Percentiles rank a stretch among this genome's conserved stretches.
phyloP scores from a whole-genome alignment of 177 flowering plant genomes.

The Vitis hybrid region DNA sequence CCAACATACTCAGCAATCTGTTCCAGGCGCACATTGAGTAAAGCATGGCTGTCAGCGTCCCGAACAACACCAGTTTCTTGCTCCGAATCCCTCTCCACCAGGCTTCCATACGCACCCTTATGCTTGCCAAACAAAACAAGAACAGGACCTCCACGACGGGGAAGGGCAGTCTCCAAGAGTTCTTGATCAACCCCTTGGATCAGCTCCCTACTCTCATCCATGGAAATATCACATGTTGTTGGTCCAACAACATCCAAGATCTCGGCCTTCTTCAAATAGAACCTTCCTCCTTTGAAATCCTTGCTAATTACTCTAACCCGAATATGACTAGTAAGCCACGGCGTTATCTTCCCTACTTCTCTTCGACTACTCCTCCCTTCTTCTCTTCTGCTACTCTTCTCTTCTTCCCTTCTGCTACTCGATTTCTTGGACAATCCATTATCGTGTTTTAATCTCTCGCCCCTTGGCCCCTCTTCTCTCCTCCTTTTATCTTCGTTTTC shows the following conservation, averaged over 20 bases:
- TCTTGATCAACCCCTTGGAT: constrained; percentile 78
- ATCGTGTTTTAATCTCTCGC: constrained; percentile 3
- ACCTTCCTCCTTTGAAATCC: constrained; percentile 66
- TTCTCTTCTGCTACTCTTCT: not conserved
- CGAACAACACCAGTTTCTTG: constrained; percentile 66
- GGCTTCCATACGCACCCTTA: constrained; percentile 68
- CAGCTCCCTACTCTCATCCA: constrained; percentile 75
- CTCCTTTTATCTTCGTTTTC: not conserved
- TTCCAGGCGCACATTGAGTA: constrained; percentile 66
- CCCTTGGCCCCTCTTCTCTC: not conserved
- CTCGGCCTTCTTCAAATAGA: constrained; percentile 76
- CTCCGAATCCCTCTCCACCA: constrained; percentile 63
- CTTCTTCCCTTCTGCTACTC: constrained; percentile 5
- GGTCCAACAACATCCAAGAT: constrained; percentile 86
- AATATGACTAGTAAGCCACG: constrained; percentile 78
- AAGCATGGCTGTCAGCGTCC: constrained; percentile 65
- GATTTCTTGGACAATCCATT: not conserved
- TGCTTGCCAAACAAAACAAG: constrained; percentile 73
- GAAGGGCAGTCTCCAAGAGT: constrained; percentile 80
- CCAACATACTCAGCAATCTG: constrained; percentile 84
- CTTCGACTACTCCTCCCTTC: constrained; percentile 2
- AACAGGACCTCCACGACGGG: constrained; percentile 69
- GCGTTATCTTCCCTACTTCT: constrained; percentile 15
- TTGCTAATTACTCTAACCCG: constrained; percentile 73
- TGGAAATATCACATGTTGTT: constrained; percentile 53